phyloP scores from a whole-genome alignment of 2,329 filamentous ascomycete species.

The Stromatinia cepivora region DNA sequence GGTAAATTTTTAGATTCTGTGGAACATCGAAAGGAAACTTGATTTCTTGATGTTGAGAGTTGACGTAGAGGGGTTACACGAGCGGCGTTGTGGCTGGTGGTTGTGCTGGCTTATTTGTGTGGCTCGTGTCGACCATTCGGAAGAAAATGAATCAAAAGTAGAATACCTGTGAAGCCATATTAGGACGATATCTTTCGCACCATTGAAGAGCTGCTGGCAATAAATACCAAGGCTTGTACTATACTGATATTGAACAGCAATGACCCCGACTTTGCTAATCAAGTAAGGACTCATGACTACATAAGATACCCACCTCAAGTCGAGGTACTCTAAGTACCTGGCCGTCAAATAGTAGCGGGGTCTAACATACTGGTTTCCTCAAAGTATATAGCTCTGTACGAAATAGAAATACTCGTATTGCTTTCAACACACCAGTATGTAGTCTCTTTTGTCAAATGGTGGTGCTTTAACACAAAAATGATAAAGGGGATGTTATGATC shows the following conservation, averaged over 20 bases:
- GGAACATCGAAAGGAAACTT: conserved; percentile 10
- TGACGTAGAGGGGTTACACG: conserved; percentile 6
- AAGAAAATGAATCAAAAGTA: neutral
- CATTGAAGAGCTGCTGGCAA: neutral
- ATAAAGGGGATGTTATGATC: neutral
- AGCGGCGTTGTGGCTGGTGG: neutral
- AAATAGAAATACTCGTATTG: neutral
- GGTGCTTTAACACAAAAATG: neutral
- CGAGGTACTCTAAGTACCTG: neutral
- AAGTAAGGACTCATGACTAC: neutral
- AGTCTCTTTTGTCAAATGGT: neutral
- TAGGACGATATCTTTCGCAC: too few relatives aligned
- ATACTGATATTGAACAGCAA: neutral
- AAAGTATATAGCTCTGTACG: neutral
- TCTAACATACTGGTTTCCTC: neutral
- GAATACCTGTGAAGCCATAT: neutral
- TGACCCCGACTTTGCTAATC: too few relatives aligned
- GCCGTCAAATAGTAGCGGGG: neutral
- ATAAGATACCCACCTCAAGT: neutral
- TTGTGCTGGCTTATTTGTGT: neutral
- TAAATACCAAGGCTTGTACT: neutral
- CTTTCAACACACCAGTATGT: neutral
- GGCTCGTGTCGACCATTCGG: neutral
- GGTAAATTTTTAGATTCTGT: neutral
- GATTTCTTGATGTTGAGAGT: neutral